phyloP scores from a whole-genome alignment of 768 basidiomycete species.

The Udeniomyces megalosporus region DNA sequence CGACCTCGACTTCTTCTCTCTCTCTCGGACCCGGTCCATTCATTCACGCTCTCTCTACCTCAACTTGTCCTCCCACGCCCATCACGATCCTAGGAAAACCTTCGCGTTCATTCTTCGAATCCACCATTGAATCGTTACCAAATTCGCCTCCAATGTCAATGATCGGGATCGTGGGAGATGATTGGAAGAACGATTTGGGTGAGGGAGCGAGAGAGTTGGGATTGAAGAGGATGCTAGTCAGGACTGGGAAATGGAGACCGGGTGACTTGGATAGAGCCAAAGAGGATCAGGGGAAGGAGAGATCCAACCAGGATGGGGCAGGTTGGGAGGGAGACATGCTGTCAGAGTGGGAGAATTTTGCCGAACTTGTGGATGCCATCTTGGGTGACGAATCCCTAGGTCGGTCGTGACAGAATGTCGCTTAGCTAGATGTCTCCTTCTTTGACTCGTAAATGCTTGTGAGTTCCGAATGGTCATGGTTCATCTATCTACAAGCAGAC shows the following conservation, averaged over 20 bases:
- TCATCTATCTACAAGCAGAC: not conserved
- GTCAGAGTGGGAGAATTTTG: no score
- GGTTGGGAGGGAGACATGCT: no score
- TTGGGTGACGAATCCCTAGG: no score
- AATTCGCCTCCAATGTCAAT: slow-evolving; percentile 17
- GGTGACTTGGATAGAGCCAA: slow-evolving; percentile 19
- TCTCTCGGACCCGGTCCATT: slow-evolving; percentile 59
- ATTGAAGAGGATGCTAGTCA: slow-evolving; percentile 43
- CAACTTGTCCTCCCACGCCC: slow-evolving; percentile 32
- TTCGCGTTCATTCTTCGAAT: slow-evolving; percentile 41
- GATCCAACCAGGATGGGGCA: not conserved
- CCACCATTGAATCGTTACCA: slow-evolving; percentile 35
- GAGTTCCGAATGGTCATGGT: no score
- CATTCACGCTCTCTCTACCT: slow-evolving; percentile 43
- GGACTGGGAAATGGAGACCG: no score
- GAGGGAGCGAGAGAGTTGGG: slow-evolving; percentile 45
- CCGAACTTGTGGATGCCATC: no score
- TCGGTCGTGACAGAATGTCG: no score
- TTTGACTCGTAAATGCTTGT: not conserved
- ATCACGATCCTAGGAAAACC: slow-evolving; percentile 54
- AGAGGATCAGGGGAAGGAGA: slow-evolving; percentile 19
- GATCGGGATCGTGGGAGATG: slow-evolving; percentile 49
- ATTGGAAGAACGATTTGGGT: slow-evolving; percentile 48
- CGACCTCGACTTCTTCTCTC: slow-evolving; percentile 23
- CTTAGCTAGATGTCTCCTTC: not conserved